These are phyloP conservation scores for Saccharomycopsis phalli DNA, from an alignment of 1,139 yeast species.

Conservation along the genomic window DNA sequence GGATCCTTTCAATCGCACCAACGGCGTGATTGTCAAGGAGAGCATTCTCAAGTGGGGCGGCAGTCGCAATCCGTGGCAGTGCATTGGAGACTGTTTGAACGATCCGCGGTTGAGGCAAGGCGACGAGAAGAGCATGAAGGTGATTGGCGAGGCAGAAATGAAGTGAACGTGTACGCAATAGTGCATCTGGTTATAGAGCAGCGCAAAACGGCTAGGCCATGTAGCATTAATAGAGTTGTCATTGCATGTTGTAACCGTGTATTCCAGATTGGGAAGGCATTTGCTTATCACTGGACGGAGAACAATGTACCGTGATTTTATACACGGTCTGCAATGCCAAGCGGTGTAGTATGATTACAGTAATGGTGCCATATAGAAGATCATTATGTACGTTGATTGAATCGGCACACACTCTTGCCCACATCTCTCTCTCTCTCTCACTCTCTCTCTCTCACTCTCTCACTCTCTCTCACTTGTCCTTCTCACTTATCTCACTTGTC, in stretches of 20 bases:
- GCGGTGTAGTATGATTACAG: not conserved
- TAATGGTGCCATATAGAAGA: not conserved
- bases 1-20: conserved; percentile 61
- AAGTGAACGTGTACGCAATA: conserved; percentile 5
- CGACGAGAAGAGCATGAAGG: conserved; percentile 65
- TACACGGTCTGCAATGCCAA: too few species aligned
- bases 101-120: conserved; percentile 54
- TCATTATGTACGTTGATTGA: not conserved
- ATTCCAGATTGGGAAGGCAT: too few species aligned
- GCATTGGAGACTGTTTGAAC: conserved; percentile 72
- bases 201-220: not conserved
- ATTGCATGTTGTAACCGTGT: too few species aligned
- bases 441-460: too few species aligned
- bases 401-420: not conserved
- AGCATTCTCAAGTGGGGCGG: conserved; percentile 91
- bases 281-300: too few species aligned
- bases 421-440: too few species aligned
- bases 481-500: too few species aligned
- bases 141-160: conserved; percentile 39
- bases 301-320: too few species aligned
- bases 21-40: conserved; percentile 67
- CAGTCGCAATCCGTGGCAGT: conserved; percentile 79
- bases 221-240: too few species aligned
- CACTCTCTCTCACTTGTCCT: too few species aligned
- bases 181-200: not conserved